Evolutionary conservation across 1,139 yeast genomes (phyloP), one percentile per base, ranked within the genome.

Genomic region (Candida tetrigidarum): DNA sequence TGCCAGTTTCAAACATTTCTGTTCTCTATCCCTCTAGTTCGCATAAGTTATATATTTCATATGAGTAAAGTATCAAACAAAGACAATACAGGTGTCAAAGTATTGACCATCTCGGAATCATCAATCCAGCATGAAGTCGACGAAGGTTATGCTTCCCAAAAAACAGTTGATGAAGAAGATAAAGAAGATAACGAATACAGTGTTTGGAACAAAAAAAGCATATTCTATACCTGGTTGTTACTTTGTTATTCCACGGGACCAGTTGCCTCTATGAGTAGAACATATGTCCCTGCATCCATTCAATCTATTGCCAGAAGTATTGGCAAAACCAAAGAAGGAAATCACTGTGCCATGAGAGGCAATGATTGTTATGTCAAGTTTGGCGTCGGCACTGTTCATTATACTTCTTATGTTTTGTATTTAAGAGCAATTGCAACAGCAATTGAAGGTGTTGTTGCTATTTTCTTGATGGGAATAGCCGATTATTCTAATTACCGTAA

Each of bases 231-330:
- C 9, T 69, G 74, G 74, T 53, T 69, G 8, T 49, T 61, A 19
- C 48, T 62, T 19, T 60, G 67, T 37, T 63, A 54, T 37, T 48
- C 61, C 7, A 72, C 76, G 2, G 78, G 78, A 1, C 78, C 78
- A 10, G 59, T 55, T 7, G 64, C 76, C 3, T 63, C 77, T 1
- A 71, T 74, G 77, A 53, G 68, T 2, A 60, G 75, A 45, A 63
- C 76, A 0, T 74, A 73, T 49, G 72, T 73, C 11, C 74, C 77
- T 6, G 78, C 77, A 0, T 63, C 66, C 0, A 63, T 74, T 30
- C 78, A 74, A 51, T 69, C 78, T 0, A 62, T 64, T 19, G 75
- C 74, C 2, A 52, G 63, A 27, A 55, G 59, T 1, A 51, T 72
- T 5, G 78, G 79, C 1, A 50, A 54, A 29, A 60, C 60, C 1